phyloP scores from a whole-genome alignment of 2,329 filamentous ascomycete species.

The Colletotrichum chrysophilum region DNA sequence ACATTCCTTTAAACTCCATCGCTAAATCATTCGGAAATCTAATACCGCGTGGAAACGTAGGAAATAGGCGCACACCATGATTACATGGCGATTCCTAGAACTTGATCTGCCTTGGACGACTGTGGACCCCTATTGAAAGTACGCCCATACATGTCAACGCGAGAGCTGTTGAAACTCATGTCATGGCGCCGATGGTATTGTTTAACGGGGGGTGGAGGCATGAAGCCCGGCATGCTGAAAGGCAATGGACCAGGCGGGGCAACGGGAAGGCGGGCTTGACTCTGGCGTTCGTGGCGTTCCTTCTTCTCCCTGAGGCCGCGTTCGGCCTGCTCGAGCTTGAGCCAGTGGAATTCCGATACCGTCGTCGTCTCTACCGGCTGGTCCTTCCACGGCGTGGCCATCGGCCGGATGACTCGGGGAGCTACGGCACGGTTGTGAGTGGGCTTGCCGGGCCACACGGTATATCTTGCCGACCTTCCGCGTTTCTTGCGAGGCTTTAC shows the following conservation, averaged over 20 bases:
- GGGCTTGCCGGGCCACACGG: background rate
- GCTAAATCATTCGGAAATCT: background rate
- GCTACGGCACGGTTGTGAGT: background rate
- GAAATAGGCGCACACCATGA: background rate
- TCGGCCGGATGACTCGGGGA: background rate
- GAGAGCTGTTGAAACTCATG: background rate
- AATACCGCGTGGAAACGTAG: background rate
- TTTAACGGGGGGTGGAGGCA: background rate
- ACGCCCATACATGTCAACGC: background rate
- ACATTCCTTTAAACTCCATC: background rate
- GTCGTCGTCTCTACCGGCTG: background rate
- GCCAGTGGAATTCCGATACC: conserved; percentile 8
- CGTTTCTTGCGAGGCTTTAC: background rate
- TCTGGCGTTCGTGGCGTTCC: background rate
- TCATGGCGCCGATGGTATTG: background rate
- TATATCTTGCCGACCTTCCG: background rate
- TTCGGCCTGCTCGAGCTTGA: conserved; percentile 5
- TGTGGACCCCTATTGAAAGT: background rate
- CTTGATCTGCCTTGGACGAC: background rate
- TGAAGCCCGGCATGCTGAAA: background rate
- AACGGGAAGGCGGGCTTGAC: background rate
- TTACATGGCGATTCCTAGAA: conserved; percentile 15
- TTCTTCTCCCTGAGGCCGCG: background rate
- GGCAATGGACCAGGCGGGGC: background rate
- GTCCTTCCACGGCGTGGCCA: conserved; percentile 18